Evolutionary conservation across 1,284 basidiomycete genomes (phyloP).

Genomic region (Boletellus deceptivus): DNA sequence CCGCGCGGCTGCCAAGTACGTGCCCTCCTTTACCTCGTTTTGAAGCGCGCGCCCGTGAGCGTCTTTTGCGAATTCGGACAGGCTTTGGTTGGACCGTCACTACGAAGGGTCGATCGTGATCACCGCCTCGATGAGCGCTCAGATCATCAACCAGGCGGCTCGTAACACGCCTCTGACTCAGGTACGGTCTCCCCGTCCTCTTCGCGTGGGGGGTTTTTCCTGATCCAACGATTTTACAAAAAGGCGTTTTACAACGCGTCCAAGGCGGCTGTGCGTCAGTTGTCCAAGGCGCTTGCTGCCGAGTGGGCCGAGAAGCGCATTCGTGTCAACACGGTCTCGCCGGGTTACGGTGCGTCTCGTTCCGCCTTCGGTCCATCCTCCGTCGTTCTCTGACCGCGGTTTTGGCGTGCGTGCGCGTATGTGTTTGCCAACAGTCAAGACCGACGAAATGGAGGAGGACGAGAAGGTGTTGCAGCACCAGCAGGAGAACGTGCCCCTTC

Average conservation of each 20-base stretch:
- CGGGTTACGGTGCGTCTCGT: slow-evolving; percentile 49
- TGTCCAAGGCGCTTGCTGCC: slow-evolving; percentile 56
- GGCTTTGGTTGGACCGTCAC: slow-evolving; percentile 10
- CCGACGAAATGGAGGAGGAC: slow-evolving; percentile 40
- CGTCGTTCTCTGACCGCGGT: too few species aligned
- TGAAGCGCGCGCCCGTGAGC: neutral
- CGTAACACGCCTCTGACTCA: slow-evolving; percentile 37
- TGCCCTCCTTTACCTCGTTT: neutral
- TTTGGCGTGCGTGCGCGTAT: too few species aligned
- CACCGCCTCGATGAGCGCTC: slow-evolving; percentile 48
- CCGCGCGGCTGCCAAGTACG: slow-evolving; percentile 39
- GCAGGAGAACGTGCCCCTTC: slow-evolving; percentile 36
- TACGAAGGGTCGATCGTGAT: slow-evolving; percentile 40
- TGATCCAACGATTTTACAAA: neutral
- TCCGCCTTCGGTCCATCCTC: too few species aligned
- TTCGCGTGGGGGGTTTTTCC: too few species aligned
- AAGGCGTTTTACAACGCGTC: slow-evolving; percentile 64
- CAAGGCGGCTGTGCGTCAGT: slow-evolving; percentile 56
- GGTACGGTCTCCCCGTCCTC: slow-evolving; percentile 14
- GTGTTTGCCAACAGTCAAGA: slow-evolving; percentile 30
- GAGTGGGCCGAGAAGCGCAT: slow-evolving; percentile 57
- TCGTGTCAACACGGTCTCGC: slow-evolving; percentile 59
- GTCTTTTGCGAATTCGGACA: neutral
- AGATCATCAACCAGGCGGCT: slow-evolving; percentile 45
- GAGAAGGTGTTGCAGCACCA: slow-evolving; percentile 35